A percentile compares a stretch with the other conserved stretches of the same genome.
phyloP scores from a whole-genome alignment of 768 basidiomycete genomes.

The Boletellus sp. region DNA sequence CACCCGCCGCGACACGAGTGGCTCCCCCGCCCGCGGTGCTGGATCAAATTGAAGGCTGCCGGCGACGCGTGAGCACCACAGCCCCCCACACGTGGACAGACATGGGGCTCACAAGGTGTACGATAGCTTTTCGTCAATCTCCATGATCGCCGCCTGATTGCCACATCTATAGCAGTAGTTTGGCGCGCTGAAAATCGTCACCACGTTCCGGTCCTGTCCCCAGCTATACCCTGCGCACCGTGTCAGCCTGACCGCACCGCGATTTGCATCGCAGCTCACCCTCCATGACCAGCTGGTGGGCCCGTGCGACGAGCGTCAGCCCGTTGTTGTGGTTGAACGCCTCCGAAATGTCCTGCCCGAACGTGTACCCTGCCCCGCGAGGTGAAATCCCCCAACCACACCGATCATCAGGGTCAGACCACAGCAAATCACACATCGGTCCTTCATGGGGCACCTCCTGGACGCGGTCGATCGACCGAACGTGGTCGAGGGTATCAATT shows the following conservation, averaged over 20 bases:
- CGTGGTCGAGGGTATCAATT: slow-evolving; percentile 99
- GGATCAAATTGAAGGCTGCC: slow-evolving; percentile 98
- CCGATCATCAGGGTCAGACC: slow-evolving; percentile 99
- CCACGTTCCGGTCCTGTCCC: slow-evolving; percentile 98
- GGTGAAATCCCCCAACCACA: slow-evolving; percentile 99
- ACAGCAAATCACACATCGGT: slow-evolving; percentile 98
- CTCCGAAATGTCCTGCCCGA: slow-evolving; percentile 98
- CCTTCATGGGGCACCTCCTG: slow-evolving; percentile 99
- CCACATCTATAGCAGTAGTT: slow-evolving; percentile 99
- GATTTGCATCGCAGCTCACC: slow-evolving; percentile 46
- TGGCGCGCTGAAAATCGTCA: slow-evolving; percentile 98
- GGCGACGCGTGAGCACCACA: neutral
- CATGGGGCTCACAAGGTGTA: slow-evolving; percentile 75
- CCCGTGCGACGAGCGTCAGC: slow-evolving; percentile 89
- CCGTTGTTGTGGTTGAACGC: slow-evolving; percentile 99
- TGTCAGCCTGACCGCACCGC: slow-evolving; percentile 6
- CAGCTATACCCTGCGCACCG: slow-evolving; percentile 73
- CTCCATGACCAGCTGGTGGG: slow-evolving; percentile 96
- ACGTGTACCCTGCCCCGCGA: slow-evolving; percentile 97
- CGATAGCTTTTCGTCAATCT: slow-evolving; percentile 97
- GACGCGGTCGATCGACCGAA: slow-evolving; percentile 96
- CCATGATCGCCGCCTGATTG: slow-evolving; percentile 99
- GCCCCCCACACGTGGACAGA: neutral
- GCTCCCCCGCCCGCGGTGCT: slow-evolving; percentile 97
- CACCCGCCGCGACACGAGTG: slow-evolving; percentile 92